Percentiles rank a stretch among this genome's conserved stretches.
Conservation (phyloP, 2,329 filamentous ascomycete genomes). For the Meredithiella fracta region DNA sequence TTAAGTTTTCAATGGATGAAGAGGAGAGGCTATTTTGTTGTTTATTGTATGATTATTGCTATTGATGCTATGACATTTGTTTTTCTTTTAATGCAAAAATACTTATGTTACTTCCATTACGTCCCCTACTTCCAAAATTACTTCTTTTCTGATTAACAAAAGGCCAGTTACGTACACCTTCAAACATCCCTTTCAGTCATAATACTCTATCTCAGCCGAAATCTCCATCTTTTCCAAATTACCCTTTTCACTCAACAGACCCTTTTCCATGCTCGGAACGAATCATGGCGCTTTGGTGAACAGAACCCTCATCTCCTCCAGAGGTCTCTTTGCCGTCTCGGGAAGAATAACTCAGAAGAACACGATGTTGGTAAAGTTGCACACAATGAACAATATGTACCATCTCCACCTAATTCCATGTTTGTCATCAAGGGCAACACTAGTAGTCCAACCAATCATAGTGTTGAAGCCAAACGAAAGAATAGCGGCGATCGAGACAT, state of each 20-base stretch:
- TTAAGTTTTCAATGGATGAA: slow-evolving; percentile 29
- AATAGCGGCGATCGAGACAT: slow-evolving; percentile 61
- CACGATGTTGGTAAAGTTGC: slow-evolving; percentile 37
- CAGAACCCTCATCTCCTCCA: slow-evolving; percentile 53
- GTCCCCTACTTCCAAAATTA: no score
- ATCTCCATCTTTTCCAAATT: background rate
- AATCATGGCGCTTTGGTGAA: slow-evolving; percentile 50
- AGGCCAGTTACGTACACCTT: background rate
- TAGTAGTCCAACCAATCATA: slow-evolving; percentile 50
- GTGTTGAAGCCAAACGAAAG: slow-evolving; percentile 59
- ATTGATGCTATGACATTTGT: background rate
- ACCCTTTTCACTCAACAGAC: slow-evolving; percentile 9
- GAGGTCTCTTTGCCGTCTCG: slow-evolving; percentile 45
- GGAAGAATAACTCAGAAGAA: slow-evolving; percentile 49
- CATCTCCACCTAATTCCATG: slow-evolving; percentile 30
- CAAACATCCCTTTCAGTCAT: background rate
- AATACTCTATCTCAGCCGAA: background rate
- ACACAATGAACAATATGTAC: slow-evolving; percentile 33
- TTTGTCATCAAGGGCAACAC: slow-evolving; percentile 30
- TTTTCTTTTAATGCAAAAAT: no score
- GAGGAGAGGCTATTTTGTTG: background rate
- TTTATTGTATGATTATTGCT: background rate
- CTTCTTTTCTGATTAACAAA: slow-evolving; percentile 1
- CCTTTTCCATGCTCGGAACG: slow-evolving; percentile 29
- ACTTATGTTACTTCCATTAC: no score